Evolutionary conservation across 2,329 filamentous ascomycete species (phyloP), one percentile per base, ranked within the genome.

Genomic region (Dryadomyces quercus-mongolicae): DNA sequence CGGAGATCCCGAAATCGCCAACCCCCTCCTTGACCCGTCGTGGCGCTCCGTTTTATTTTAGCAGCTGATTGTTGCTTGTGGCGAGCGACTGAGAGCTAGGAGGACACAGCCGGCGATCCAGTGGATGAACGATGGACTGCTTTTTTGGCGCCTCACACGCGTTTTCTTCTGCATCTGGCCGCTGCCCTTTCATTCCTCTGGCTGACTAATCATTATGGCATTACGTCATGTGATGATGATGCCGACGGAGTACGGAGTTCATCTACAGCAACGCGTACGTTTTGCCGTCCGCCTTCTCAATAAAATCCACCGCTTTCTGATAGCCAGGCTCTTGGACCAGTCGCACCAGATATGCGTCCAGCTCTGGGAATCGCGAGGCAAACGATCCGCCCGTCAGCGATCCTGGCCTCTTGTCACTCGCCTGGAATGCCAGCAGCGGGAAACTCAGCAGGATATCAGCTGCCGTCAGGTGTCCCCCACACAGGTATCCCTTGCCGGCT

Each of bases 401-500:
- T 40, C 10, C 36, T 9, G 36, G 36, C 36, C 25, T 4, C 25
- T 8, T 4, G 25, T 31, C 25, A 8, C 25, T 31, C 25, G 25
- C 25, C 59, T 70, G 68, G 40, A 68, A 68, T 10, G 69, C 69
- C 51, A 80, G 70, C 54, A 80, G 65, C 15, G 71, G 71, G 65
- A 76, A 80, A 64, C 74, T 77, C 60, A 80, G 65, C 53, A 80
- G 64, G 55, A 80, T 61, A 52, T 60, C 59, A 7, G 75, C 77
- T 1, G 75, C 72, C 2, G 75, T 76, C 52, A 80, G 68, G 45
- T 66, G 60, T 20, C 67, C 61, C 22, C 76, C 74, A 59, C 76
- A 79, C 25, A 81, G 65, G 62, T 76, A 81, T n/a, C 60, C 60
- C 1, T 60, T 60, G 36, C 71, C 69, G 5, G 57, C 58, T 1